Evolutionary conservation across 2,329 filamentous ascomycete species (phyloP).

Genomic region (Diaporthe ampelina): DNA sequence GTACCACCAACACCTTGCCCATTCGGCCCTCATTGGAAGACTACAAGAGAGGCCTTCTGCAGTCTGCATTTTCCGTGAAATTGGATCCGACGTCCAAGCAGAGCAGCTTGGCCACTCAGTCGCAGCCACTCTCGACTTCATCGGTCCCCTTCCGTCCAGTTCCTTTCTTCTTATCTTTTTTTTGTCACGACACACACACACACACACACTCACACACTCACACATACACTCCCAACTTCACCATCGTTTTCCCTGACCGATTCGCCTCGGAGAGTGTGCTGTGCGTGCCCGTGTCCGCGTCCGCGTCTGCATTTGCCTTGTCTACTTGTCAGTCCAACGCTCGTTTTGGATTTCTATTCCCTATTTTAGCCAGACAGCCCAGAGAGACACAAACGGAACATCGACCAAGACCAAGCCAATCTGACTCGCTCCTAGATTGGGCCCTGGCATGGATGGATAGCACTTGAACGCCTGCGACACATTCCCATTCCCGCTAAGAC

Average conservation of each 20-base stretch:
- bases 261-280: neutral
- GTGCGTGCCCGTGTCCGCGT: neutral
- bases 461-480: slow-evolving; percentile 27
- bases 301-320: neutral
- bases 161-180: slow-evolving; percentile 8
- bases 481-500: slow-evolving; percentile 11
- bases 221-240: neutral
- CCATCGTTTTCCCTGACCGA: slow-evolving; percentile 13
- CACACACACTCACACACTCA: neutral
- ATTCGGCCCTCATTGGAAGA: slow-evolving; percentile 27
- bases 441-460: slow-evolving; percentile 32
- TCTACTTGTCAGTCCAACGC: slow-evolving; percentile 20
- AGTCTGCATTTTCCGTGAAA: slow-evolving; percentile 30
- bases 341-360: slow-evolving; percentile 31
- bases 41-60: slow-evolving; percentile 29
- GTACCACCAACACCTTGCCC: slow-evolving; percentile 5
- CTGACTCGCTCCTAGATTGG: slow-evolving; percentile 32
- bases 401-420: slow-evolving; percentile 30
- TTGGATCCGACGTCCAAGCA: slow-evolving; percentile 21
- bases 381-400: slow-evolving; percentile 13
- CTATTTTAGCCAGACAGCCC: slow-evolving; percentile 19
- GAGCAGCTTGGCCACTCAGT: slow-evolving; percentile 16
- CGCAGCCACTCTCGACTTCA: slow-evolving; percentile 1
- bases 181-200: neutral
- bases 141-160: slow-evolving; percentile 10